Percentiles rank a stretch among this genome's conserved stretches.
Conservation (phyloP, 2,329 filamentous ascomycete species). For the Atkinsonella texensis region DNA sequence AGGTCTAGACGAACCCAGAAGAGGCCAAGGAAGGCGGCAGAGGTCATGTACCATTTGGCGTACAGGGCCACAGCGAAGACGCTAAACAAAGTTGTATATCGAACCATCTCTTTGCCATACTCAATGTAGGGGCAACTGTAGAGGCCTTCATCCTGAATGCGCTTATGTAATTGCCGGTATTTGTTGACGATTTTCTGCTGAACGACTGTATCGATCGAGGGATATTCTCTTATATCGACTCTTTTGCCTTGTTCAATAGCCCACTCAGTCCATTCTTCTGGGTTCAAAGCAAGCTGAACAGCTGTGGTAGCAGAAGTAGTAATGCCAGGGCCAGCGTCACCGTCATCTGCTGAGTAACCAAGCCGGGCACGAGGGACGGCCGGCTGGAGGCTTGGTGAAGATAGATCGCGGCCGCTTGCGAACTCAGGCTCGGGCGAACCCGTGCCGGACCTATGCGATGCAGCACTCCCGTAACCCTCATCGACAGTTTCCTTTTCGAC, state of each 20-base stretch:
- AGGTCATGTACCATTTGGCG: constrained; percentile 43
- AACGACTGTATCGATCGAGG: constrained; percentile 39
- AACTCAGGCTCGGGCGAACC: constrained; percentile 3
- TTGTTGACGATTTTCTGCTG: constrained; percentile 43
- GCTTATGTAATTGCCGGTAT: constrained; percentile 44
- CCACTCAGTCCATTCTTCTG: constrained; percentile 22
- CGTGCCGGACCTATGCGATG: constrained; percentile 5
- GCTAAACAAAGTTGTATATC: constrained; percentile 39
- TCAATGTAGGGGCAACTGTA: constrained; percentile 47
- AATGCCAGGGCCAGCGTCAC: too few species aligned
- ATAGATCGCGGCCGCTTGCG: not conserved
- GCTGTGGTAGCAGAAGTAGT: not conserved
- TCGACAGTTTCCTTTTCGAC: constrained; percentile 8
- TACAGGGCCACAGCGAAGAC: constrained; percentile 33
- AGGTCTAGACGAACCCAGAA: constrained; percentile 39
- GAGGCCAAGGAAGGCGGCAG: constrained; percentile 45
- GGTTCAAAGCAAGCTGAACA: constrained; percentile 5
- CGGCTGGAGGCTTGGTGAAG: not conserved
- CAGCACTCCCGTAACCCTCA: constrained; percentile 7
- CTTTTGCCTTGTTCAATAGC: constrained; percentile 21
- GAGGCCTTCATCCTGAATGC: constrained; percentile 40
- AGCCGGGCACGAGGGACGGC: constrained; percentile 1
- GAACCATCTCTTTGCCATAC: constrained; percentile 45
- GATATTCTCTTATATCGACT: constrained; percentile 29
- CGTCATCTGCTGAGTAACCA: not conserved